phyloP scores from a whole-genome alignment of 169 alveolate species.

The Plasmodium berghei region DNA sequence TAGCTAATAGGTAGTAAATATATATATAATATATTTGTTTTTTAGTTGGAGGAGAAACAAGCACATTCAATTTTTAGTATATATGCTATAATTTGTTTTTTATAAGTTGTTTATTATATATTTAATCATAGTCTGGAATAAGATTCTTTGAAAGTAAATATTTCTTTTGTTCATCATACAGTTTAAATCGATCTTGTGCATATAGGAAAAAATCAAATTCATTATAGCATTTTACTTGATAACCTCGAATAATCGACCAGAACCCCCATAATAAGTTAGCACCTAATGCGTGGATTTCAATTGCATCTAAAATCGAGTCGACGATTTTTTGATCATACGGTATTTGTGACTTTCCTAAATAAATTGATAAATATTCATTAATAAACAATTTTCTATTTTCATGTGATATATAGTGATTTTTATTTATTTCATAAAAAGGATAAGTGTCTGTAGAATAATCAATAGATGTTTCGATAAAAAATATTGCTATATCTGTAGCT shows the following conservation, averaged over 20 bases:
- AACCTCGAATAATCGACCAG: constrained; percentile 81
- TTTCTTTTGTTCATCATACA: constrained; percentile 60
- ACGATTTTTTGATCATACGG: constrained; percentile 70
- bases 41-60: too few relatives aligned
- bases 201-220: constrained; percentile 79
- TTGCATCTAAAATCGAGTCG: constrained; percentile 76
- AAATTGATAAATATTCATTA: constrained; percentile 81
- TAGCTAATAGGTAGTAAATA: too few relatives aligned
- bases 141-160: constrained; percentile 50
- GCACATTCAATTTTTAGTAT: too few relatives aligned
- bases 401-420: constrained; percentile 80
- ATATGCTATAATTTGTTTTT: too few relatives aligned
- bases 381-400: constrained; percentile 81
- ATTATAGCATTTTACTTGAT: constrained; percentile 67
- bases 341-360: constrained; percentile 67
- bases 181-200: constrained; percentile 64
- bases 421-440: constrained; percentile 80
- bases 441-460: constrained; percentile 79
- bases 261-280: constrained; percentile 85
- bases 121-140: constrained; percentile 36
- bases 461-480: constrained; percentile 82
- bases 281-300: constrained; percentile 83
- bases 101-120: too few relatives aligned
- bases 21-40: too few relatives aligned
- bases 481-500: constrained; percentile 85